Evolutionary conservation across 2,329 filamentous ascomycete species (phyloP), one percentile per base, ranked within the genome.

Genomic region (Beauveria pseudobassiana): DNA sequence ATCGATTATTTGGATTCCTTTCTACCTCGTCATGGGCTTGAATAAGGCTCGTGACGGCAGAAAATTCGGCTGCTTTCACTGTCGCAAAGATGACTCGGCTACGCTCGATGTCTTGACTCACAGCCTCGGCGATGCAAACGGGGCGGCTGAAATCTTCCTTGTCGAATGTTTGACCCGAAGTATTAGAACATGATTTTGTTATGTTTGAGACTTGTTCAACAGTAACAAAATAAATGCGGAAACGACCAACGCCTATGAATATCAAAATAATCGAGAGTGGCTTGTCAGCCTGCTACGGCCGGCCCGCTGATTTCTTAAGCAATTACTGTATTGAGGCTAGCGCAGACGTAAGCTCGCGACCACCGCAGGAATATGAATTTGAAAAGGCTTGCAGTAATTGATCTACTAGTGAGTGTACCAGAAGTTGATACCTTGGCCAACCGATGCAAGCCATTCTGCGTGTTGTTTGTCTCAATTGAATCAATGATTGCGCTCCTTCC

Each of bases 261-360:
- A 30, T 30, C 34, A 43, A 16, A 28, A 28, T 43, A 43, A 20
- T 18, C 8, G 22, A 38, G 14, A 28, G 46, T 51, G 46, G 56
- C 34, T 49, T 51, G 46, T 51, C 16, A n/a, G 38, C 30, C 16
- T 22, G 46, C 34, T 16, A 46, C 45, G 34, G n/a, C 26, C n/a
- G 42, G 49, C 38, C 40, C 42, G 58, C 50, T 46, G 58, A 61
- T 61, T 61, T 61, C 58, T 54, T 51, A 7, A 46, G 9, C 24
- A 53, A 18, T 59, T 61, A 53, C 42, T 40, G 7, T 14, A 48
- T 60, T 24, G 48, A 46, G 51, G 51, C 51, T 61, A 61, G 59
- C 59, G 59, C 43, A 24, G 28, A 28, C 8, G 28, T 26, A 12
- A 8, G 14, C 22, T 14, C 18, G 16, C 38, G 30, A 18, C 10